Evolutionary conservation across 148 eudicot genomes (phyloP).

Genomic region (Cornus suecica): DNA sequence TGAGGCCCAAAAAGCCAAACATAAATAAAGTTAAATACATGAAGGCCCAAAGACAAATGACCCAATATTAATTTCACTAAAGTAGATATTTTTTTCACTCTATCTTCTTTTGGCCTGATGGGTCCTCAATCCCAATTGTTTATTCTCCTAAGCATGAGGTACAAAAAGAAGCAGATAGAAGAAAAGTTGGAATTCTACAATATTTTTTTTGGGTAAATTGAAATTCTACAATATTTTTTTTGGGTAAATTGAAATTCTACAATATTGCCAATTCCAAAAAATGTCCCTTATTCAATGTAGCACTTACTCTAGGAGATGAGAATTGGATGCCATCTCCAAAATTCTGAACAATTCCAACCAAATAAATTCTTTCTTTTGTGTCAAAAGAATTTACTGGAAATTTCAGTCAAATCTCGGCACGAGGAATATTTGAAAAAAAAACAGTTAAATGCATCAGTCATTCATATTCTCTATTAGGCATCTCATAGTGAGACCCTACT

Average conservation of each 20-base stretch:
- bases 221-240: no score
- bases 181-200: neutral
- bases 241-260: neutral
- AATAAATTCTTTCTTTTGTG: neutral
- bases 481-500: no score
- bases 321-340: constrained; percentile 8
- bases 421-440: neutral
- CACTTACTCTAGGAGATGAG: neutral
- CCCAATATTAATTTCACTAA: no score
- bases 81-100: no score
- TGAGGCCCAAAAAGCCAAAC: no score
- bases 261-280: neutral
- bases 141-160: neutral
- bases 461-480: no score
- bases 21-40: no score
- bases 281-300: no score
- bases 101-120: neutral
- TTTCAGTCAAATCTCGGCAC: neutral
- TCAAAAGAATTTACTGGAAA: no score
- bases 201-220: no score
- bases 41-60: no score
- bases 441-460: no score
- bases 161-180: neutral
- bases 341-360: neutral
- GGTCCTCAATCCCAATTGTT: neutral